phyloP scores from a whole-genome alignment of 192 early-diverging fungal species.

The Backusella tuberculispora region DNA sequence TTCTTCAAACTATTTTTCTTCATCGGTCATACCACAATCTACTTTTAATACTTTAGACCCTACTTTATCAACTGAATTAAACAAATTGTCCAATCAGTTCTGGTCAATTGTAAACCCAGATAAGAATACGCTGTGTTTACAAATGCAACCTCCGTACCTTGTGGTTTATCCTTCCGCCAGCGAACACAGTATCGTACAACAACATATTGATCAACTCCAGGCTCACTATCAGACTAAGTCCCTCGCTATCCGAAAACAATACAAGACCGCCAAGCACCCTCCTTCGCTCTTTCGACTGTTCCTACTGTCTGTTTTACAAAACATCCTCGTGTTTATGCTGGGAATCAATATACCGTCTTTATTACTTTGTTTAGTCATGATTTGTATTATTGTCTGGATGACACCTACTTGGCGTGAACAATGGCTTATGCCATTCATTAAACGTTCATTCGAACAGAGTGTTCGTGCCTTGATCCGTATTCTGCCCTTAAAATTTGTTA shows the following conservation, averaged over 20 bases:
- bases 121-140: not conserved
- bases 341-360: constrained; percentile 38
- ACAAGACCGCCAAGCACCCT: not conserved
- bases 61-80: constrained; percentile 17
- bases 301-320: not conserved
- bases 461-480: not conserved
- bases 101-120: constrained; percentile 20
- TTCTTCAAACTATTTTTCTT: not conserved
- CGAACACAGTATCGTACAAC: not conserved
- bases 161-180: not conserved
- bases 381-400: constrained; percentile 35
- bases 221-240: not conserved
- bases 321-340: not conserved
- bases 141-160: constrained; percentile 6
- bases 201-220: constrained; percentile 1
- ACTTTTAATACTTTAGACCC: constrained; percentile 5
- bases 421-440: constrained; percentile 31
- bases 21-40: not conserved
- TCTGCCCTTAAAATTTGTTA: not conserved
- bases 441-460: not conserved
- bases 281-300: constrained; percentile 23
- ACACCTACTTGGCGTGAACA: constrained; percentile 27
- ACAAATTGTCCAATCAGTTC: constrained; percentile 14
- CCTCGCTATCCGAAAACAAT: not conserved
- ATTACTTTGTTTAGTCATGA: constrained; percentile 29